A percentile compares a stretch with the other conserved stretches of the same genome.
These are phyloP conservation scores for Suillus clintonianus DNA, from an alignment of 768 basidiomycete genomes.

Conservation along the genomic window DNA sequence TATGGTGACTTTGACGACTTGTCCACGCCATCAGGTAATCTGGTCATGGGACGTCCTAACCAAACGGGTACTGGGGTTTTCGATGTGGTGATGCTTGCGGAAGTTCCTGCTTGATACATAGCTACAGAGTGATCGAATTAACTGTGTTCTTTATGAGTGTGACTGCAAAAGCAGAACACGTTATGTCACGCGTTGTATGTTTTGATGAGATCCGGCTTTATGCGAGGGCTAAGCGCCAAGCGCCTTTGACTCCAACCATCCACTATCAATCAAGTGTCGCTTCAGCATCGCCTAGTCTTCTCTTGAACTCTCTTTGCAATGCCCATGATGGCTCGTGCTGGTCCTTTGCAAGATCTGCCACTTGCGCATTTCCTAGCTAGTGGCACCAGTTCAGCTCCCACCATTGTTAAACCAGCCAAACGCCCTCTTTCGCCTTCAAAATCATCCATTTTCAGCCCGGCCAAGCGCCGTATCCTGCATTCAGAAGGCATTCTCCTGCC, in stretches of 20 bases:
- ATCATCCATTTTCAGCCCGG: slow-evolving; percentile 53
- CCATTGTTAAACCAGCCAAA: slow-evolving; percentile 46
- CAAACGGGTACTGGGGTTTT: slow-evolving; percentile 95
- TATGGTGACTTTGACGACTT: slow-evolving; percentile 96
- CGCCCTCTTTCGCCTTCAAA: slow-evolving; percentile 62
- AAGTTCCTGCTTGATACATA: slow-evolving; percentile 17
- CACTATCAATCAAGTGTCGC: slow-evolving; percentile 4
- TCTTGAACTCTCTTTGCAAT: slow-evolving; percentile 9
- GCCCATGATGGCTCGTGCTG: slow-evolving; percentile 31
- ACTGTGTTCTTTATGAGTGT: not conserved
- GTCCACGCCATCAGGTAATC: slow-evolving; percentile 85
- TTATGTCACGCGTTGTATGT: slow-evolving; percentile 13
- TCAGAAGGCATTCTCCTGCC: slow-evolving; percentile 51
- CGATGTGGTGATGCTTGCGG: slow-evolving; percentile 71
- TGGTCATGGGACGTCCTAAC: slow-evolving; percentile 87
- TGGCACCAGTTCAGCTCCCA: slow-evolving; percentile 30
- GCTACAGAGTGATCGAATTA: not conserved
- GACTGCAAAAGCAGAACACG: slow-evolving; percentile 11
- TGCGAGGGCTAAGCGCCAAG: not conserved
- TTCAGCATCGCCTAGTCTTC: slow-evolving; percentile 2
- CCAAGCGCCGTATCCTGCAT: slow-evolving; percentile 67
- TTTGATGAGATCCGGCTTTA: slow-evolving; percentile 11
- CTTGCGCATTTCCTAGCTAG: slow-evolving; percentile 53
- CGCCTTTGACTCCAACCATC: slow-evolving; percentile 9
- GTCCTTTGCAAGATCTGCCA: slow-evolving; percentile 65